Evolutionary conservation across 768 basidiomycete species (phyloP), one percentile per base, ranked within the genome.

Genomic region (Termitomyces sp.): DNA sequence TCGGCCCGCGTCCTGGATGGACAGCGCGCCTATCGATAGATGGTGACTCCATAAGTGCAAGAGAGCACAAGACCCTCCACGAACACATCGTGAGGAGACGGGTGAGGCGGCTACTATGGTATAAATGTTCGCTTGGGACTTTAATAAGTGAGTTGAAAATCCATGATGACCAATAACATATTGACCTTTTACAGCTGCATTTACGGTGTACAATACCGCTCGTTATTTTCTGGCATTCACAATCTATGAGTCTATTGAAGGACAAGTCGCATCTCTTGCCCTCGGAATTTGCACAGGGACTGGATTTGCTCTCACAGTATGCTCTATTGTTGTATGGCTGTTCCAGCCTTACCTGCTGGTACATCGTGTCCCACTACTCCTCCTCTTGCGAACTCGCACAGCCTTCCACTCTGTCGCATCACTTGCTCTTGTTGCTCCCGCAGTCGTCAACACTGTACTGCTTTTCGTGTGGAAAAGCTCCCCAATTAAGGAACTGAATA

Each of bases 161-260:
- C 20, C n/a, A 12, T 49, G 18, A n/a, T 48, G 18, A 45, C 36
- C 13, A 11, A 32, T 50, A 44, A 36, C 40, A 40, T 51, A 35
- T 40, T 42, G 18, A 39, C 40, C 18, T 32, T 55, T n/a, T 55
- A 15, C 58, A 89, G 88, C 75, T 62, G 70, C 69, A 33, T 92
- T 89, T 87, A 80, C 84, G 32, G 68, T 77, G 8, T 91, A 89
- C 70, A 87, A 81, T 62, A 77, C 82, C 7, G 70, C 85, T 56
- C 86, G 89, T 48, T 92, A 91, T 69, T 86, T 81, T 66, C 66
- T 90, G 12, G 85, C 87, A 4, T 87, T 81, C 65, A 74, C 74
- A 11, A 65, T 74, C 18, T 82, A 81, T 69, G 63, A 73, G 2
- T 75, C 79, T 7, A 59, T 62, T 16, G 69, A 67, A 22, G 82